Evolutionary conservation across 2,329 filamentous ascomycete species (phyloP), one percentile per base, ranked within the genome.

Genomic region (Fusarium hostae): DNA sequence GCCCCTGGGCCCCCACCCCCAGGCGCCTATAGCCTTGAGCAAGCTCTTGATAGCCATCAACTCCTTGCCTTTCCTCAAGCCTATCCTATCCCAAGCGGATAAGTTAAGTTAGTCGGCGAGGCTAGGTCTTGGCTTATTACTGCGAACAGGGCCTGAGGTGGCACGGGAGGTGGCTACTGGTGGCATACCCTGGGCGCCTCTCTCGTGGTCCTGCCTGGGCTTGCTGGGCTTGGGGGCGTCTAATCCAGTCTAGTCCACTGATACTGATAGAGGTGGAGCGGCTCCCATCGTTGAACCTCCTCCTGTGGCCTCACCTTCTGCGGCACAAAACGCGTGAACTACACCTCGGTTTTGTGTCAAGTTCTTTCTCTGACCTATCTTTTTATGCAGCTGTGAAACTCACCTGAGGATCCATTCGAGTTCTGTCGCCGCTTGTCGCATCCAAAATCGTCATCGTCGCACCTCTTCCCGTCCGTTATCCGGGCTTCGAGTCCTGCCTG

Each of bases 271-370:
- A 63, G 66, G 74, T 76, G 74, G 74, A 76, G 70, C 74, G 52
- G 41, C 61, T 67, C 72, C 68, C 54, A 68, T 75, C 62, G 45
- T 66, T 74, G 68, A 76, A 75, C 72, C 75, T 76, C 71, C 63
- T 75, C 72, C 75, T 75, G 75, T 76, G 75, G 74, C 72, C 75
- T 77, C 75, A 77, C 75, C 71, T 77, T 72, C 75, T 77, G 75
- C 75, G 75, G 72, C 75, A 77, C 75, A 77, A 77, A 76, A 77
- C 75, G 72, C 75, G 68, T 75, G 72, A 76, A 76, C 74, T 66
- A 75, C 73, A 66, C 55, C 66, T 77, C 66, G 66, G 73, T 74
- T 68, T 73, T 75, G 73, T 77, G 70, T 75, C 75, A 77, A 77
- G 67, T 77, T 68, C 59, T 62, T 56, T 72, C 69, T 75, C 72